Evolutionary conservation across 2,329 filamentous ascomycete species (phyloP).

Genomic region (Diplodia scrobiculata): DNA sequence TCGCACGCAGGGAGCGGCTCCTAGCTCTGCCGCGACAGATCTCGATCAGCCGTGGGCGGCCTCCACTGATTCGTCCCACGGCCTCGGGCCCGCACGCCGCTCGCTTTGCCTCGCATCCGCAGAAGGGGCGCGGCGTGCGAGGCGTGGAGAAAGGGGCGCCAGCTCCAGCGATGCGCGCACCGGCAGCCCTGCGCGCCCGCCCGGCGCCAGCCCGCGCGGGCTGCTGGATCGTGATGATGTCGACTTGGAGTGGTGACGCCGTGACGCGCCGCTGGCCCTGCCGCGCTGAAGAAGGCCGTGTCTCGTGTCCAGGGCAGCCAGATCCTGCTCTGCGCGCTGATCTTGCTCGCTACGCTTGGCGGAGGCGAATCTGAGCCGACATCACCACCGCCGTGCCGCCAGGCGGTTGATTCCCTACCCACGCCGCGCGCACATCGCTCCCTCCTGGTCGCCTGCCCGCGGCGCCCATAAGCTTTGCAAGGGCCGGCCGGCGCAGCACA

Average conservation of each 20-base stretch:
- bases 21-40: conserved; percentile 28
- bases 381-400: background rate
- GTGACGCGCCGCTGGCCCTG: conserved; percentile 21
- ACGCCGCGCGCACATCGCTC: conserved; percentile 15
- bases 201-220: background rate
- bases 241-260: conserved; percentile 16
- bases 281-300: conserved; percentile 26
- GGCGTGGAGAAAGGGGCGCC: conserved; percentile 10
- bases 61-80: conserved; percentile 27
- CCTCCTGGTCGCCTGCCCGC: conserved; percentile 23
- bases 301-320: conserved; percentile 24
- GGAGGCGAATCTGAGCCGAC: conserved; percentile 23
- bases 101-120: conserved; percentile 19
- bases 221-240: conserved; percentile 19
- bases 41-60: conserved; percentile 22
- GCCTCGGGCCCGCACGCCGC: conserved; percentile 21
- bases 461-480: conserved; percentile 28
- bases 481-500: conserved; percentile 23
- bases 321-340: conserved; percentile 26
- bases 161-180: background rate
- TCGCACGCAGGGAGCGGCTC: conserved; percentile 23
- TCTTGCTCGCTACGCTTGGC: conserved; percentile 18
- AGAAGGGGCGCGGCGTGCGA: background rate
- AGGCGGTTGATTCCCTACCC: conserved; percentile 17
- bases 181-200: conserved; percentile 18